Conservation (phyloP, 1,284 basidiomycete genomes). For the Pascua sp. region DNA sequence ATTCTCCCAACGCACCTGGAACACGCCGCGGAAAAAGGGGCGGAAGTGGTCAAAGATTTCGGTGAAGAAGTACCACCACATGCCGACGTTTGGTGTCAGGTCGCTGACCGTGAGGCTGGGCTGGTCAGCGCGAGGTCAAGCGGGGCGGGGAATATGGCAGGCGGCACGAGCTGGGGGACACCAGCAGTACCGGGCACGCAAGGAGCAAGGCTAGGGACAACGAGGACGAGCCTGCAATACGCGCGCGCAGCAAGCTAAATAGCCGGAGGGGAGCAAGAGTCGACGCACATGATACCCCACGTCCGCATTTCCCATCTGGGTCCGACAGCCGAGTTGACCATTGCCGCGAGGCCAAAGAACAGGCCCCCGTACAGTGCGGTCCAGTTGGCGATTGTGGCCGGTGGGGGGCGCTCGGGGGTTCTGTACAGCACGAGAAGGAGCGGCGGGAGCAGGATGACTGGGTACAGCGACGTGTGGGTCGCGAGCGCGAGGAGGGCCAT, state of each 20-base stretch:
- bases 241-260: background rate
- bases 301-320: constrained; percentile 66
- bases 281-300: constrained; percentile 75
- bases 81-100: constrained; percentile 85
- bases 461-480: constrained; percentile 67
- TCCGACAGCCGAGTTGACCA: constrained; percentile 24
- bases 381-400: too few species aligned
- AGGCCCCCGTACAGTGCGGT: too few species aligned
- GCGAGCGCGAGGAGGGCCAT: constrained; percentile 66
- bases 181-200: too few species aligned
- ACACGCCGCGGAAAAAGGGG: constrained; percentile 92
- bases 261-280: too few species aligned
- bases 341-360: too few species aligned
- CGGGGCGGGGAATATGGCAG: too few species aligned
- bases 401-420: background rate
- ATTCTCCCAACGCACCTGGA: constrained; percentile 61
- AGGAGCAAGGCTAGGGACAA: too few species aligned
- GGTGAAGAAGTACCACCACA: constrained; percentile 99
- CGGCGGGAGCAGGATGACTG: constrained; percentile 65
- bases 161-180: too few species aligned
- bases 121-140: background rate
- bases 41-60: constrained; percentile 99
- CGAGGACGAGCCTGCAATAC: too few species aligned
- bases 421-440: constrained; percentile 53
- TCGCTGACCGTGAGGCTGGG: constrained; percentile 69